Base-by-base conservation (phyloP, 2,329 filamentous ascomycete genomes). In the Neofusicoccum ribis region DNA sequence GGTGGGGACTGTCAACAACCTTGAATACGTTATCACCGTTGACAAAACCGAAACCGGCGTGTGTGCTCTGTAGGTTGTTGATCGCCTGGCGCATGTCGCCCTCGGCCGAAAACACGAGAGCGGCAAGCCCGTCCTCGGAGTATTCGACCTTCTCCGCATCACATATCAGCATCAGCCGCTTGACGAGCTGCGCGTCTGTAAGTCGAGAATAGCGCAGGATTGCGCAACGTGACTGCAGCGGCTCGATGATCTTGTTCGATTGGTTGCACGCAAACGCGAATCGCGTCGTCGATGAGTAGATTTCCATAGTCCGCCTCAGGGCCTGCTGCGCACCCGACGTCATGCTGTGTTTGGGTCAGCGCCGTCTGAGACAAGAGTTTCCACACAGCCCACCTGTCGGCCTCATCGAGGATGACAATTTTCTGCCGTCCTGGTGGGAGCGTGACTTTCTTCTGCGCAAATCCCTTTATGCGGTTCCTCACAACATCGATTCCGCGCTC, bases 231-330 rank as follows among this genome's bases (percentile, higher is more conserved):
- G 93, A 97, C 78, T 99, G 95, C 60, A 99, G 84, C n/a, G 95
- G 95, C 79, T 99, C 95, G 78, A 99, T 99, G 76, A 99, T 98
- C 81, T 98, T 99, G 83, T 98, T 99, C 68, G 91, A 95, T 82
- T 97, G 92, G 78, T 99, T 99, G 84, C 95, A 99, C 2, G 95
- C 95, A 74, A 99, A 99, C 0, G 95, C 95, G 74, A 99, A 99
- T 66, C 95, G 87, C 2, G 95, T 99, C 1, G 95, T 99, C 68
- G 93, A 90, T 47, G 92, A 96, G 82, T 98, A 98, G 60, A 98
- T 99, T 78, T 99, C 95, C 95, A 99, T 99, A 0, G 95, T 99
- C 68, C 95, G 86, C 70, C 95, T 88, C 41, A 99, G 85, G 20
- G 95, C 95, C 80, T 98, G 95, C 77, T 99, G 95, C 2, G 95